These are phyloP conservation scores for Poteriospumella lacustris DNA, from an alignment of 108 stramenopile genomes.

Conservation along the genomic window DNA sequence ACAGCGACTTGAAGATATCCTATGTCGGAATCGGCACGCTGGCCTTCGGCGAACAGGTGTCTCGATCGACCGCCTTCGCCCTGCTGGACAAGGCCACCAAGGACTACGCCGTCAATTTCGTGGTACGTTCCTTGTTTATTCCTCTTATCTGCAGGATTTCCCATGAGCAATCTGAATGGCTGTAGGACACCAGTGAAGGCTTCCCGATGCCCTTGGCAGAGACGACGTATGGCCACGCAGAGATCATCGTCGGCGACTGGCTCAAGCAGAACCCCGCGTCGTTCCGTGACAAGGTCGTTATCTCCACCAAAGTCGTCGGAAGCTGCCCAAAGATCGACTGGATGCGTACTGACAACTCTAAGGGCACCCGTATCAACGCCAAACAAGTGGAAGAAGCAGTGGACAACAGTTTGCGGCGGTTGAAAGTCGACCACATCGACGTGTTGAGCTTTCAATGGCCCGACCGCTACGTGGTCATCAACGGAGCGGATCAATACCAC, in stretches of 20 bases:
- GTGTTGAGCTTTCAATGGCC: slow-evolving; percentile 88
- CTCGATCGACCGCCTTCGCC: slow-evolving; percentile 71
- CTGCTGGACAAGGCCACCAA: slow-evolving; percentile 73
- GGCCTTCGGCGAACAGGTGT: slow-evolving; percentile 62
- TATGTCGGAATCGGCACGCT: slow-evolving; percentile 58
- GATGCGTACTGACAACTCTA: slow-evolving; percentile 56
- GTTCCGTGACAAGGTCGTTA: not conserved
- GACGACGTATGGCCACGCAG: slow-evolving; percentile 61
- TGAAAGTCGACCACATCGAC: slow-evolving; percentile 85
- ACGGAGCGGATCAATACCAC: slow-evolving; percentile 69
- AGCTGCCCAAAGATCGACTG: slow-evolving; percentile 58
- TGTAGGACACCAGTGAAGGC: not conserved
- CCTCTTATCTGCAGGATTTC: not conserved
- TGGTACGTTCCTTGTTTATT: slow-evolving; percentile 40
- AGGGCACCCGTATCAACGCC: slow-evolving; percentile 50
- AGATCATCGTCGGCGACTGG: slow-evolving; percentile 54
- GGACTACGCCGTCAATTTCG: slow-evolving; percentile 79
- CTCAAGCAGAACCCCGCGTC: not conserved
- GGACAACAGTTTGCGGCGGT: slow-evolving; percentile 67
- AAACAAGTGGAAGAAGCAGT: slow-evolving; percentile 73
- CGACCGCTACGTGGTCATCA: slow-evolving; percentile 67
- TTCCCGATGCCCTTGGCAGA: slow-evolving; percentile 34
- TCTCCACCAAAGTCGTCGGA: not conserved
- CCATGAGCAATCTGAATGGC: not conserved
- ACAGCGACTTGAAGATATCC: slow-evolving; percentile 70